Conservation (phyloP, 768 basidiomycete genomes). For the Leccinum fibrillosum region DNA sequence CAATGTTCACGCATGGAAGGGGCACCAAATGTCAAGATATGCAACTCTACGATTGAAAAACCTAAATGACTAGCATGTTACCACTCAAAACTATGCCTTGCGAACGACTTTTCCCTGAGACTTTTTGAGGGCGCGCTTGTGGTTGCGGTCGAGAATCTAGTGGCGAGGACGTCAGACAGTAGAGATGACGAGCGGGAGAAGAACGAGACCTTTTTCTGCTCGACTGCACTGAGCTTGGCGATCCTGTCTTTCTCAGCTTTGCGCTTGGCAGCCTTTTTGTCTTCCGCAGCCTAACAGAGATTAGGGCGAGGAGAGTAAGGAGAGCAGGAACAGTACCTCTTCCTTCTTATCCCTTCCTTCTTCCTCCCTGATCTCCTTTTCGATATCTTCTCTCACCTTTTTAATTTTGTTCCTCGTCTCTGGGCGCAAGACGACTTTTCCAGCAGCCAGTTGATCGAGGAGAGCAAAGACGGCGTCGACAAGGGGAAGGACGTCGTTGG, state of each 20-base stretch:
- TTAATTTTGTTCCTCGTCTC: slow-evolving; percentile 80
- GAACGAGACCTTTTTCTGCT: slow-evolving; percentile 71
- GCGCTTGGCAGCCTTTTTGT: slow-evolving; percentile 69
- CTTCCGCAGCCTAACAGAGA: slow-evolving; percentile 45
- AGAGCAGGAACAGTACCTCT: slow-evolving; percentile 43
- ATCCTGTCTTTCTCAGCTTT: slow-evolving; percentile 72
- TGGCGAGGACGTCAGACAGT: slow-evolving; percentile 1
- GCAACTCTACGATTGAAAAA: slow-evolving; percentile 13
- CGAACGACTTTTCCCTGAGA: slow-evolving; percentile 59
- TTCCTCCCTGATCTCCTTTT: slow-evolving; percentile 66
- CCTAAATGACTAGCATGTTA: not conserved
- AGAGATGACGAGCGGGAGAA: not conserved
- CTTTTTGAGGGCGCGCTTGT: slow-evolving; percentile 68
- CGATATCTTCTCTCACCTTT: slow-evolving; percentile 69
- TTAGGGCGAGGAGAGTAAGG: not conserved
- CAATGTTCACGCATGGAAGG: slow-evolving; percentile 14
- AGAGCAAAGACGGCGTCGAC: slow-evolving; percentile 70
- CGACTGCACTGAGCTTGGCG: slow-evolving; percentile 68
- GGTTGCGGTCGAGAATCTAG: slow-evolving; percentile 71
- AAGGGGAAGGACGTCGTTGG: slow-evolving; percentile 49
- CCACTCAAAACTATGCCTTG: slow-evolving; percentile 17
- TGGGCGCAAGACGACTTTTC: slow-evolving; percentile 60
- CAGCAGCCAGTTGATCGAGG: slow-evolving; percentile 57
- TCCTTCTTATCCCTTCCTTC: slow-evolving; percentile 64
- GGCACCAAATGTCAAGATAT: not conserved